Evolutionary conservation across 129 eudicot genomes (phyloP).

Genomic region (Escallonia herrerae): DNA sequence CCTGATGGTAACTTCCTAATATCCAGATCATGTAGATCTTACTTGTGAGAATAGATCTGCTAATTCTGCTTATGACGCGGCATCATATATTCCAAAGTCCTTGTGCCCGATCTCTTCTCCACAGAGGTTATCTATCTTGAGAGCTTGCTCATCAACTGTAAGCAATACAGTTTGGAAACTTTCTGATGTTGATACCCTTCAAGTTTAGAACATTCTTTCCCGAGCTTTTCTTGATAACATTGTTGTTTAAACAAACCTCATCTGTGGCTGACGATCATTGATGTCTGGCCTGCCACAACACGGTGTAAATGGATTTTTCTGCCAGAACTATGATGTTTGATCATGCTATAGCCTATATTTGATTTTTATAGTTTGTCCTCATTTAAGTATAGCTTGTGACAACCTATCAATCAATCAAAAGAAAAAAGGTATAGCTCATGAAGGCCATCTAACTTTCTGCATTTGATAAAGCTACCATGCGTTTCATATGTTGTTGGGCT

Average conservation of each 20-base stretch:
- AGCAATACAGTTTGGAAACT: conserved; percentile 14
- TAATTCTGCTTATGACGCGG: conserved; percentile 8
- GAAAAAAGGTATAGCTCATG: too few relatives aligned
- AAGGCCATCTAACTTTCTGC: too few relatives aligned
- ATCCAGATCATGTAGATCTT: conserved; percentile 29
- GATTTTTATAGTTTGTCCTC: too few relatives aligned
- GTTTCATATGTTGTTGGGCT: background rate
- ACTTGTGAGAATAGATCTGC: conserved; percentile 11
- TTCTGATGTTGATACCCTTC: background rate
- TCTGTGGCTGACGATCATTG: too few relatives aligned
- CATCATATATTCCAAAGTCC: conserved; percentile 21
- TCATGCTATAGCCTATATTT: too few relatives aligned
- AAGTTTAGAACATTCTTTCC: background rate
- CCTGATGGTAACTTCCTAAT: conserved; percentile 10
- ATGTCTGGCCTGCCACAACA: too few relatives aligned
- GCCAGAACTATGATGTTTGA: too few relatives aligned
- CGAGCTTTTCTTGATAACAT: background rate
- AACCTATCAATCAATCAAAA: too few relatives aligned
- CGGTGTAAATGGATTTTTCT: too few relatives aligned
- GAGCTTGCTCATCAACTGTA: conserved; percentile 50
- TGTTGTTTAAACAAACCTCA: too few relatives aligned
- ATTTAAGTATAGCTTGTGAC: too few relatives aligned
- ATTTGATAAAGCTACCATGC: background rate
- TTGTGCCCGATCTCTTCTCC: conserved; percentile 3
- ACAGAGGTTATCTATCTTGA: conserved; percentile 18